Conservation (phyloP, 2,329 filamentous ascomycete species). For the Periconia sp. region DNA sequence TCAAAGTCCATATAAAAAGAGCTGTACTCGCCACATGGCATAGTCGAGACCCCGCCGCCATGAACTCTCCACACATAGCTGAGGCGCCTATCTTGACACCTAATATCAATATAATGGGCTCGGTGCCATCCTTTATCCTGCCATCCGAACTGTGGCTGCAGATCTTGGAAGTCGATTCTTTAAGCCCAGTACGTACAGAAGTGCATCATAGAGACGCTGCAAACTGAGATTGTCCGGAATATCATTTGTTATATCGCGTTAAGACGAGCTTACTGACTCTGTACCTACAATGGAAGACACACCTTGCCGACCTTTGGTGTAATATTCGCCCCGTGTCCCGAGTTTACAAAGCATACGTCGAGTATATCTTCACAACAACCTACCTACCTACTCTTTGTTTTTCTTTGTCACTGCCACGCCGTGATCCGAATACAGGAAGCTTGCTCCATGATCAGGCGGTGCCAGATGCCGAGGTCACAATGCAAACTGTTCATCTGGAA, state of each 20-base stretch:
- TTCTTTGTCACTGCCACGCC: conserved; percentile 20
- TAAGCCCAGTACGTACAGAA: neutral
- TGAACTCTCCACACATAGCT: neutral
- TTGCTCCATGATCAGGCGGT: conserved; percentile 16
- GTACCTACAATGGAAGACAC: neutral
- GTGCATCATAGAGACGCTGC: neutral
- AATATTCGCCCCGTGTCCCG: conserved; percentile 18
- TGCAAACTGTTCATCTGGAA: neutral
- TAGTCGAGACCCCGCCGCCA: neutral
- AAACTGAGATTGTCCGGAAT: conserved; percentile 16
- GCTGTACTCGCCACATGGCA: too few species aligned
- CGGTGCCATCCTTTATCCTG: neutral
- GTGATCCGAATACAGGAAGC: conserved; percentile 16
- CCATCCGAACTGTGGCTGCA: conserved; percentile 8
- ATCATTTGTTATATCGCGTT: conserved; percentile 11
- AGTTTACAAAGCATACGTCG: conserved; percentile 16
- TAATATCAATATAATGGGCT: neutral
- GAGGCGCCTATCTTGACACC: neutral
- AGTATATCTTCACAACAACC: conserved; percentile 18
- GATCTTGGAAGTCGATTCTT: conserved; percentile 1
- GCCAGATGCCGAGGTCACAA: conserved; percentile 9
- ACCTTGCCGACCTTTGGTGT: conserved; percentile 18
- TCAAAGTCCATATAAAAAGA: too few species aligned
- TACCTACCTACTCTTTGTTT: conserved; percentile 14
- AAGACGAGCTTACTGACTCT: too few species aligned